A percentile compares a stretch with the other conserved stretches of the same genome.
Conservation (phyloP, 495 filamentous ascomycete genomes). For the Tuber calosporum region DNA sequence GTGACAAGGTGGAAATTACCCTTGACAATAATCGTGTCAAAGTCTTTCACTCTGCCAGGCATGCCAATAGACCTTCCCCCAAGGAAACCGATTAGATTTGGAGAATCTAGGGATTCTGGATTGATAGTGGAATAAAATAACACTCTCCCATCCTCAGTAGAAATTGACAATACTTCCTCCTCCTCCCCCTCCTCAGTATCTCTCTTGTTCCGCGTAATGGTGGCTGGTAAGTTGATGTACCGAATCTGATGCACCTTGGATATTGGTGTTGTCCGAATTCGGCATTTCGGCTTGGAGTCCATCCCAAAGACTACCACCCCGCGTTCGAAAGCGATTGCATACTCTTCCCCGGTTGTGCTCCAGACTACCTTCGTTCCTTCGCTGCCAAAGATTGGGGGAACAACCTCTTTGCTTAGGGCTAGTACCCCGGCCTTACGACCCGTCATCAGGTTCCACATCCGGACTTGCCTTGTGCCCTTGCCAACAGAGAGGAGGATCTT, state of each 20-base stretch:
- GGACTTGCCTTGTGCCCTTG: conserved; percentile 79
- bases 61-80: conserved; percentile 65
- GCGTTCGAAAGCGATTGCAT: conserved; percentile 79
- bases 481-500: conserved; percentile 91
- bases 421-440: conserved; percentile 90
- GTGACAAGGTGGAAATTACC: conserved; percentile 58
- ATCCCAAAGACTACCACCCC: conserved; percentile 79
- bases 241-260: conserved; percentile 77
- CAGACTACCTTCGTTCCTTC: conserved; percentile 81
- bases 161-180: conserved; percentile 58
- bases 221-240: conserved; percentile 54
- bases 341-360: conserved; percentile 67
- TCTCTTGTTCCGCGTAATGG: conserved; percentile 41
- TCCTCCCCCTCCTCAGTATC: conserved; percentile 45
- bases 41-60: conserved; percentile 77
- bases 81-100: conserved; percentile 62
- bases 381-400: conserved; percentile 31
- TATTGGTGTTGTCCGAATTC: conserved; percentile 57
- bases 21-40: conserved; percentile 54
- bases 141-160: conserved; percentile 88
- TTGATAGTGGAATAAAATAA: conserved; percentile 69
- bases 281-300: conserved; percentile 71
- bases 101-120: conserved; percentile 42
- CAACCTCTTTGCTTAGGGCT: conserved; percentile 59
- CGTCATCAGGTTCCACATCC: conserved; percentile 94